These are phyloP conservation scores for Hanseniaspora jakobsenii DNA, from an alignment of 805 yeast species.

Conservation along the genomic window DNA sequence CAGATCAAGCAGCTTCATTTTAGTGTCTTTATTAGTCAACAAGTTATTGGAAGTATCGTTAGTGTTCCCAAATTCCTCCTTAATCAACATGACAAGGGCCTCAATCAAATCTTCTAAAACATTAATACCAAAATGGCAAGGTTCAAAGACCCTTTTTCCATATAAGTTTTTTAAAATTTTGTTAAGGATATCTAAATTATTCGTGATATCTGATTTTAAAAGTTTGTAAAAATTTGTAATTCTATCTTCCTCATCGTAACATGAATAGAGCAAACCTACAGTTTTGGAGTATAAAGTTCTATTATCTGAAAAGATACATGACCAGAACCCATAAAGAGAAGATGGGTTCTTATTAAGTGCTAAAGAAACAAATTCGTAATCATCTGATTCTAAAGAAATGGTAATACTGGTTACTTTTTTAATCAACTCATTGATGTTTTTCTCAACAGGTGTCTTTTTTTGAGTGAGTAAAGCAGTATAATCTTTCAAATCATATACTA, in stretches of 20 bases:
- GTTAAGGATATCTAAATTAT: conserved; percentile 40
- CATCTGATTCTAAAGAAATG: conserved; percentile 13
- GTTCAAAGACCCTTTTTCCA: conserved; percentile 45
- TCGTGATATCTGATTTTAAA: conserved; percentile 33
- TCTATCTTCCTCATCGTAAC: conserved; percentile 70
- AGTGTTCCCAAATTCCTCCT: conserved; percentile 29
- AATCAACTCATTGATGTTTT: conserved; percentile 1
- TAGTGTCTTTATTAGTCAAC: conserved; percentile 24
- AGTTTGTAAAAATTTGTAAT: conserved; percentile 56
- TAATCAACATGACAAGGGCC: conserved; percentile 32
- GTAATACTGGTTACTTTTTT: conserved; percentile 21
- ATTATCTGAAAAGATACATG: conserved; percentile 56
- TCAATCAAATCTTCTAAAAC: conserved; percentile 61
- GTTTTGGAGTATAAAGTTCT: conserved; percentile 52
- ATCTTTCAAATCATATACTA: conserved; percentile 21
- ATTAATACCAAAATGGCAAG: conserved; percentile 63
- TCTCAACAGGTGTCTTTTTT: conserved; percentile 22
- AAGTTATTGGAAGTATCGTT: too few species aligned
- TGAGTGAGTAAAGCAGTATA: conserved; percentile 21
- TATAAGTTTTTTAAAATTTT: conserved; percentile 36
- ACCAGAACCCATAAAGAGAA: conserved; percentile 56
- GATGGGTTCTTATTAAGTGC: conserved; percentile 31
- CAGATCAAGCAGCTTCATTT: conserved; percentile 28
- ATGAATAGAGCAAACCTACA: conserved; percentile 58
- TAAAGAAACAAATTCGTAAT: conserved; percentile 22